Conservation (phyloP, 2,329 filamentous ascomycete genomes). For the Ascomycota sp. region DNA sequence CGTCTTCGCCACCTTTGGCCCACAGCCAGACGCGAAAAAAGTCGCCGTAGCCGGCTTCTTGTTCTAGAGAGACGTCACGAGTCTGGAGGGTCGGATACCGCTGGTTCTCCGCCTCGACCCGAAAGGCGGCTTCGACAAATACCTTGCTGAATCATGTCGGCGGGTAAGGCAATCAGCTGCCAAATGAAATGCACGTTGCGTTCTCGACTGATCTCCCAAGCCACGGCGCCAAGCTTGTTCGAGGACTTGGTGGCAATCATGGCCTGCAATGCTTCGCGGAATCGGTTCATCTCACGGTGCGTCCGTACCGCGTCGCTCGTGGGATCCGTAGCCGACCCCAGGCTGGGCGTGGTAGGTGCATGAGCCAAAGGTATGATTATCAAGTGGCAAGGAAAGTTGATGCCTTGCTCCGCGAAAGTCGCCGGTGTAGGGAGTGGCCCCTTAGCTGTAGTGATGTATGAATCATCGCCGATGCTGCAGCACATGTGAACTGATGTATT, state of each 20-base stretch:
- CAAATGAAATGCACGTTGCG: constrained; percentile 78
- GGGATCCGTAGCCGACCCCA: constrained; percentile 31
- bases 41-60: constrained; percentile 31
- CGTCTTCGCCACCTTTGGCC: constrained; percentile 33
- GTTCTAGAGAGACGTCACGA: constrained; percentile 27
- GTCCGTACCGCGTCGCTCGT: constrained; percentile 38
- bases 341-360: constrained; percentile 49
- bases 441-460: constrained; percentile 81
- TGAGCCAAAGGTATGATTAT: constrained; percentile 82
- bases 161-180: constrained; percentile 70
- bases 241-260: constrained; percentile 45
- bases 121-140: constrained; percentile 73
- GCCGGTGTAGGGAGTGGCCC: constrained; percentile 57
- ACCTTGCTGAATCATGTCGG: constrained; percentile 45
- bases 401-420: constrained; percentile 42
- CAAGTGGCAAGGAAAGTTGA: constrained; percentile 67
- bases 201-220: constrained; percentile 75
- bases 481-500: constrained; percentile 74
- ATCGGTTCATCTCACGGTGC: constrained; percentile 64
- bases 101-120: constrained; percentile 65
- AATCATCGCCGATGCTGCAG: constrained; percentile 68
- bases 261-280: constrained; percentile 53
- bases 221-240: constrained; percentile 56
- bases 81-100: constrained; percentile 29
- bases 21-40: constrained; percentile 75